These are phyloP conservation scores for Yamadazyma conglobata DNA, from an alignment of 1,139 yeast genomes.

Conservation along the genomic window DNA sequence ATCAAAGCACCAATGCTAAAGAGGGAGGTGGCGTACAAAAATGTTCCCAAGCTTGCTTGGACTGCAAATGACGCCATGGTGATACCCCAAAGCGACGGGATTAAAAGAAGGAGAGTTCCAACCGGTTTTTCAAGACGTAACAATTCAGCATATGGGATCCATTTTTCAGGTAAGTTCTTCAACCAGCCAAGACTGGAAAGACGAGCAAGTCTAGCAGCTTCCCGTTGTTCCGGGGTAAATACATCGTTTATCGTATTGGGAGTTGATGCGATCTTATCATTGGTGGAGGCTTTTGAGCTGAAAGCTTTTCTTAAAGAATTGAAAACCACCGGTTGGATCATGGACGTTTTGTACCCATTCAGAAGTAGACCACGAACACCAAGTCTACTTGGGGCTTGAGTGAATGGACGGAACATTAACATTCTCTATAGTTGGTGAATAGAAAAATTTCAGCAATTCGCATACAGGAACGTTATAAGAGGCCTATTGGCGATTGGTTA, in stretches of 20 bases:
- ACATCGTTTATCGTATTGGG: conserved; percentile 2
- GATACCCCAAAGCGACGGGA: conserved; percentile 81
- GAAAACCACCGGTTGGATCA: too few relatives aligned
- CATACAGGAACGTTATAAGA: too few relatives aligned
- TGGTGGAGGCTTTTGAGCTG: too few relatives aligned
- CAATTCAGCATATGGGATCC: conserved; percentile 88
- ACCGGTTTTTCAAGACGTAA: conserved; percentile 93
- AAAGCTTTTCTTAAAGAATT: too few relatives aligned
- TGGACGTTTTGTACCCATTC: too few relatives aligned
- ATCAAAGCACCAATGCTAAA: conserved; percentile 82
- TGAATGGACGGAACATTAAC: too few relatives aligned
- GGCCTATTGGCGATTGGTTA: too few relatives aligned
- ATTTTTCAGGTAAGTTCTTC: conserved; percentile 58
- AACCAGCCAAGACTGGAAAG: conserved; percentile 59
- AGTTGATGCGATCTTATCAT: too few relatives aligned
- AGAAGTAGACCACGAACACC: too few relatives aligned
- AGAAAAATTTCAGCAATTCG: too few relatives aligned
- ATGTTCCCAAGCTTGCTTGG: conserved; percentile 62
- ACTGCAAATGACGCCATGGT: conserved; percentile 81
- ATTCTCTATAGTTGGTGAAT: too few relatives aligned
- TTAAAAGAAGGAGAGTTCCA: conserved; percentile 77
- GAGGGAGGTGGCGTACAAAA: conserved; percentile 49
- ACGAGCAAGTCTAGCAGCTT: conserved; percentile 55
- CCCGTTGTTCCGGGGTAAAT: conserved; percentile 52
- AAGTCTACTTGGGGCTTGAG: too few relatives aligned